Evolutionary conservation across 768 basidiomycete genomes (phyloP).

Genomic region (Megacollybia marginata): DNA sequence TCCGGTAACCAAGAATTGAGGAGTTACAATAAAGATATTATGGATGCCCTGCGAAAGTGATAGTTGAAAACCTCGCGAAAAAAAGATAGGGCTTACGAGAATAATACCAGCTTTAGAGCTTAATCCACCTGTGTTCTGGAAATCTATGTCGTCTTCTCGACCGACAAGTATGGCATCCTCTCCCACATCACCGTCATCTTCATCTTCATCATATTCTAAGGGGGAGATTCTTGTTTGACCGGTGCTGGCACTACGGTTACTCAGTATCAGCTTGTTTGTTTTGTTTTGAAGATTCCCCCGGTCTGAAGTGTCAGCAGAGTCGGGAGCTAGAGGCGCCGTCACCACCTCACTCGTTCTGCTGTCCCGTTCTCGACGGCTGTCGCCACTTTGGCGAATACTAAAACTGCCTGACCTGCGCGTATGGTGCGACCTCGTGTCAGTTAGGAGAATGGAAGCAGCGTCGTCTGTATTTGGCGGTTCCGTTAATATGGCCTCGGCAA

Average conservation of each 20-base stretch:
- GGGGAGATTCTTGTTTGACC: conserved; percentile 11
- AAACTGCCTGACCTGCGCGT: neutral
- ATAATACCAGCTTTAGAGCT: conserved; percentile 87
- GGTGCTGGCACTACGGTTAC: conserved; percentile 21
- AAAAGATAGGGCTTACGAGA: conserved; percentile 40
- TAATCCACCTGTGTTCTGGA: conserved; percentile 28
- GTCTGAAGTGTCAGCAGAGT: conserved; percentile 1
- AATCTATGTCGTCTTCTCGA: conserved; percentile 19
- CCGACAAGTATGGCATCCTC: conserved; percentile 9
- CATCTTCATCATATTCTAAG: conserved; percentile 9
- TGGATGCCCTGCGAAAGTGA: conserved; percentile 69
- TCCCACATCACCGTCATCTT: conserved; percentile 20
- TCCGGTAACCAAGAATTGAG: conserved; percentile 89
- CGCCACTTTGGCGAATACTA: neutral
- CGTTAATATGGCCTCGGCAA: conserved; percentile 80
- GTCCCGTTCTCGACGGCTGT: neutral
- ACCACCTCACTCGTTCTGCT: conserved; percentile 12
- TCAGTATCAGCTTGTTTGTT: conserved; percentile 15
- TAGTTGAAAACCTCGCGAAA: neutral
- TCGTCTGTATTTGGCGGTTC: conserved; percentile 35
- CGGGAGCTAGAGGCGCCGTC: neutral
- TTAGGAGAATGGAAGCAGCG: conserved; percentile 31
- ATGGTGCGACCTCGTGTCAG: conserved; percentile 27
- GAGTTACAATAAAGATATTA: conserved; percentile 89
- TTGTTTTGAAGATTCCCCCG: conserved; percentile 16